Evolutionary conservation across 2,329 filamentous ascomycete genomes (phyloP), one percentile per base, ranked within the genome.

Genomic region (Albophoma yamanashiensis): DNA sequence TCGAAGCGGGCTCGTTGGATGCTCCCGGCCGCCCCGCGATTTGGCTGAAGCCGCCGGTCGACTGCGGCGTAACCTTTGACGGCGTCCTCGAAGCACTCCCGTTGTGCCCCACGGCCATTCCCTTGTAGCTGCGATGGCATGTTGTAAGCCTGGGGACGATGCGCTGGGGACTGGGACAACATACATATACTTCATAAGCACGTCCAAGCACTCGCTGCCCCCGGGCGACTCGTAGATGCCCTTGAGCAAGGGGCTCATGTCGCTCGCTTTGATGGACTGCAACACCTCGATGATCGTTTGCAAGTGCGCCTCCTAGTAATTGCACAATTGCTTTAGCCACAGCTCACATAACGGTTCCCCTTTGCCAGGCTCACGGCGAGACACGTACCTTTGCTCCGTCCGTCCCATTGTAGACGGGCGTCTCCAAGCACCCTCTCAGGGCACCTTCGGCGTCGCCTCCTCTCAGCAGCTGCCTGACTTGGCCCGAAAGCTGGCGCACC

Each of bases 131-230:
- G 67, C 58, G 20, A 34, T 43, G 5, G 17, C 6, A 25, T 22
- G 31, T 47, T 17, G 56, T 60, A 34, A 58, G 52, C 45, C 14
- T 40, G 7, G 20, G 34, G 15, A n/a, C 15, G 22, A 27, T 20
- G 15, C 14, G 31, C 14, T 14, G 27, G 11, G 14, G 36, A 17
- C 34, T 14, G 39, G 8, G 22, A 47, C 14, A 43, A 80, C 89
- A 70, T 84, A 97, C 86, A 97, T 80, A 77, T 97, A 99, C 79
- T 99, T 99, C 90, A 96, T 96, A 73, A 99, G 78, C 58, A 93
- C 91, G 74, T 99, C 94, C 66, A 96, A 78, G 62, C 89, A 82
- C 76, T 97, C 94, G 63, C 85, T 85, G 36, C 94, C 94, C 63
- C 89, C 89, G 57, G 89, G 85, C 14, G 87, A 86, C 62, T 79